Base-by-base conservation (phyloP, 2,329 filamentous ascomycete genomes). In the Beauveria varroae region DNA sequence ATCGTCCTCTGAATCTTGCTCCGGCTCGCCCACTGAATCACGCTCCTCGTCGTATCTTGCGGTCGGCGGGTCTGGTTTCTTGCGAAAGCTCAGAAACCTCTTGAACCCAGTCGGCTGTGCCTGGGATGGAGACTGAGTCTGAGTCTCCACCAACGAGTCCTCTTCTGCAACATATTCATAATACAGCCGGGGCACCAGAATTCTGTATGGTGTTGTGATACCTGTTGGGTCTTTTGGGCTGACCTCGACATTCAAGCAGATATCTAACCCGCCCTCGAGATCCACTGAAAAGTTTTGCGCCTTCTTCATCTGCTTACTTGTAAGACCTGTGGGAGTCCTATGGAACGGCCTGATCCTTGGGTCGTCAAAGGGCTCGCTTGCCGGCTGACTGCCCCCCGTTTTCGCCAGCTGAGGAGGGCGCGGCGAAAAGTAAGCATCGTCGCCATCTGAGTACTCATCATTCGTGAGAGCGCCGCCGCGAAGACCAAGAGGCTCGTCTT, bases 211-310 rank as follows among this genome's bases (percentile, higher is more conserved):
- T 56, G 86, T 84, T 0, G 95, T 99, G 65, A 91, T 91, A 16
- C 95, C 96, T 0, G 89, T 83, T 0, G 95, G 93, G 68, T 99
- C 92, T 64, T 85, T 86, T 50, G 90, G 84, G 68, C 88, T 92
- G 64, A 97, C 86, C 75, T 99, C 95, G 64, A 96, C 86, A 68
- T 97, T 96, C 49, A 99, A 75, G 56, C 86, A 89, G 41, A 99
- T 87, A 66, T 97, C 92, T 10, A 99, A 78, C 0, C 91, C 92
- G 34, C 88, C 89, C 70, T 95, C 85, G 0, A 97, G 79, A 69
- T 96, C 86, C 63, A 98, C 83, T 10, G 83, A 80, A 49, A 79
- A 78, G 20, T 78, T 78, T 46, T 81, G 78, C 2, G 78, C 72
- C 64, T 82, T 81, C 67, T 79, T 81, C 66, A 81, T 76, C 66